A percentile compares a stretch with the other conserved stretches of the same genome.
phyloP scores from a whole-genome alignment of 106 monocot species.

The Chionographis japonica region DNA sequence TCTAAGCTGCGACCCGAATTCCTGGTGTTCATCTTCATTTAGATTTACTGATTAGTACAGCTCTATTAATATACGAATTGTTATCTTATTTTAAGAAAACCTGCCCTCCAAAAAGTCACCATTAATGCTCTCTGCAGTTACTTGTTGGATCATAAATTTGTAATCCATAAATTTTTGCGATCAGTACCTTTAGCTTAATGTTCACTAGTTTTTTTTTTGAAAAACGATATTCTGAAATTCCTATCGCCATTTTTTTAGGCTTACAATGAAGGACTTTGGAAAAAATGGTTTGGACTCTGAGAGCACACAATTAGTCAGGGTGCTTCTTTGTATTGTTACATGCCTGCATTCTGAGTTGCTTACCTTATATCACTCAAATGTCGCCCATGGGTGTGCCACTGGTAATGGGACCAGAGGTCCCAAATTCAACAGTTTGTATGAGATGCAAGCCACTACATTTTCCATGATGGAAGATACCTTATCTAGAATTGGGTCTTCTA shows the following conservation, averaged over 20 bases:
- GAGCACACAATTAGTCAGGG: constrained; percentile 23
- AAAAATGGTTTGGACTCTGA: constrained; percentile 51
- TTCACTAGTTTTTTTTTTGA: background rate
- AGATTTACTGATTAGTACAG: too few relatives aligned
- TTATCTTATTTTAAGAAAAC: too few relatives aligned
- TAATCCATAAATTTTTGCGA: too few relatives aligned
- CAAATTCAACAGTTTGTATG: constrained; percentile 40
- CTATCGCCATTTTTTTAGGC: constrained; percentile 29
- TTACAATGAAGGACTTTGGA: constrained; percentile 40
- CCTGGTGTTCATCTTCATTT: too few relatives aligned
- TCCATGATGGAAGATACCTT: constrained; percentile 56
- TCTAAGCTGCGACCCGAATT: too few relatives aligned
- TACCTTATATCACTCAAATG: constrained; percentile 26
- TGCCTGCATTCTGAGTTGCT: constrained; percentile 51
- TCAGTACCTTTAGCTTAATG: background rate
- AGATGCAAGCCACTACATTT: constrained; percentile 65
- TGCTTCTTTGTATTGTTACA: constrained; percentile 61
- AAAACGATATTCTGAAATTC: background rate
- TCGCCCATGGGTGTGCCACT: background rate
- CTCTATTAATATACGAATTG: too few relatives aligned
- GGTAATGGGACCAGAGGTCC: constrained; percentile 18
- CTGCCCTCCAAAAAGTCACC: too few relatives aligned
- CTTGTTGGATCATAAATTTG: too few relatives aligned
- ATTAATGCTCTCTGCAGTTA: too few relatives aligned
- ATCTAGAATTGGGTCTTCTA: constrained; percentile 48